Conservation (phyloP, 2,329 filamentous ascomycete species). For the Clonostachys sp. region DNA sequence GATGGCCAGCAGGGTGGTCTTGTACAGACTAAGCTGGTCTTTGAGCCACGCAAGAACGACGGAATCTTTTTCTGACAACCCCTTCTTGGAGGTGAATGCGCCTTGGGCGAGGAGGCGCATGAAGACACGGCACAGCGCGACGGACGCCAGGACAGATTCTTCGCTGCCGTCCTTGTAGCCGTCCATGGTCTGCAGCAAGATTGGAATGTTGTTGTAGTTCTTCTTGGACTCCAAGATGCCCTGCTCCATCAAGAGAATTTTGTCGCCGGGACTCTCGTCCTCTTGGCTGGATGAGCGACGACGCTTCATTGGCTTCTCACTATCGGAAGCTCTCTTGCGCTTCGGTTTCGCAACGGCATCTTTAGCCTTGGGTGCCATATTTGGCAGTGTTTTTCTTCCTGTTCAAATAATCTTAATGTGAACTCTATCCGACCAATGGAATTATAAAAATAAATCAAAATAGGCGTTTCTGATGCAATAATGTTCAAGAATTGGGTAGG, state of each 20-base stretch:
- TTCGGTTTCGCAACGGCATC: conserved; percentile 31
- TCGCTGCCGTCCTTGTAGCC: conserved; percentile 40
- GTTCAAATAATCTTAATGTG: not conserved
- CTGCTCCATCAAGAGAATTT: conserved; percentile 71
- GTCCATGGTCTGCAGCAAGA: conserved; percentile 55
- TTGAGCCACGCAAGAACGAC: conserved; percentile 77
- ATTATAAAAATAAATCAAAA: not conserved
- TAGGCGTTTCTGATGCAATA: not conserved
- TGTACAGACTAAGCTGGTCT: conserved; percentile 69
- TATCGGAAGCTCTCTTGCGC: conserved; percentile 43
- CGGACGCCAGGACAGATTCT: conserved; percentile 63
- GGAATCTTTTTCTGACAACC: conserved; percentile 65
- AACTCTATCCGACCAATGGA: not conserved
- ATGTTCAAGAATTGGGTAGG: conserved; percentile 1
- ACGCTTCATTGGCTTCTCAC: conserved; percentile 44
- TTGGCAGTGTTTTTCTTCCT: not conserved
- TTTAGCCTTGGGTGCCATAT: conserved; percentile 14
- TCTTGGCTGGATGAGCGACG: conserved; percentile 34
- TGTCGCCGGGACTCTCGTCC: conserved; percentile 51
- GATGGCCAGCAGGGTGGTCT: conserved; percentile 54
- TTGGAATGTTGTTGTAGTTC: conserved; percentile 86
- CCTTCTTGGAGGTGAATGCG: conserved; percentile 60
- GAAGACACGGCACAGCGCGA: conserved; percentile 84
- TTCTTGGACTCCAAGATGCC: conserved; percentile 82
- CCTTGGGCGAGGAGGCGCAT: conserved; percentile 74